Percentiles rank a stretch among this genome's conserved stretches.
These are phyloP conservation scores for Pseudotsuga menziesii DNA, from an alignment of 75 land plant genomes.

Conservation along the genomic window DNA sequence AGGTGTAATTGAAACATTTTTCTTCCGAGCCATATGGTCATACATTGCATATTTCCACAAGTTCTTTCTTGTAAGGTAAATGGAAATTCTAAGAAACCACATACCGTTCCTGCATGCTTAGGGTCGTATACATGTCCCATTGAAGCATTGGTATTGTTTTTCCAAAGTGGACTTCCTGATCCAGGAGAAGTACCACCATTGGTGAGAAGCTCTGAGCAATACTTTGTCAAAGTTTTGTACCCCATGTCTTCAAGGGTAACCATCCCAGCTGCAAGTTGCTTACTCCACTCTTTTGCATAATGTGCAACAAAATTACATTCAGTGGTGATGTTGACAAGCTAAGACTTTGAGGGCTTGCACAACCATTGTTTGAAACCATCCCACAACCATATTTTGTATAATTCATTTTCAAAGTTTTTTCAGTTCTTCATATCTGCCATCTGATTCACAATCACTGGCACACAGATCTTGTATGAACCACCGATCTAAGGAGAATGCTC, in stretches of 20 bases:
- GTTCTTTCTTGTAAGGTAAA: neutral
- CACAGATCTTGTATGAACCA: no score
- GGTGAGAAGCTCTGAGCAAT: conserved; percentile 72
- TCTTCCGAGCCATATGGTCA: neutral
- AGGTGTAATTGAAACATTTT: no score
- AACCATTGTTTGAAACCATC: conserved; percentile 65
- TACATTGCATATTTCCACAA: neutral
- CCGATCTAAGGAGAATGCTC: no score
- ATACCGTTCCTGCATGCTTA: conserved; percentile 80
- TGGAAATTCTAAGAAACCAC: neutral
- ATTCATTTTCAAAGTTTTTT: no score
- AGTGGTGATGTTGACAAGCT: conserved; percentile 85
- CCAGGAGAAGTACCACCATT: conserved; percentile 67
- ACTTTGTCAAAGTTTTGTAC: conserved; percentile 67
- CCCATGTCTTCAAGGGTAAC: conserved; percentile 87
- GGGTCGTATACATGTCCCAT: conserved; percentile 39
- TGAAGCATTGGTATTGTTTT: conserved; percentile 29
- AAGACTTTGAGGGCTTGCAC: conserved; percentile 79
- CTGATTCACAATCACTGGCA: no score
- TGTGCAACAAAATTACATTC: conserved; percentile 74
- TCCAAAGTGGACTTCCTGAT: conserved; percentile 51
- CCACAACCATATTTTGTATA: no score
- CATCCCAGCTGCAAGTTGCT: conserved; percentile 83
- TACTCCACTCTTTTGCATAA: conserved; percentile 88
- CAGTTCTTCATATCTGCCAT: no score